Conservation (phyloP, 2,329 filamentous ascomycete species). For the Monosporascus sp. region DNA sequence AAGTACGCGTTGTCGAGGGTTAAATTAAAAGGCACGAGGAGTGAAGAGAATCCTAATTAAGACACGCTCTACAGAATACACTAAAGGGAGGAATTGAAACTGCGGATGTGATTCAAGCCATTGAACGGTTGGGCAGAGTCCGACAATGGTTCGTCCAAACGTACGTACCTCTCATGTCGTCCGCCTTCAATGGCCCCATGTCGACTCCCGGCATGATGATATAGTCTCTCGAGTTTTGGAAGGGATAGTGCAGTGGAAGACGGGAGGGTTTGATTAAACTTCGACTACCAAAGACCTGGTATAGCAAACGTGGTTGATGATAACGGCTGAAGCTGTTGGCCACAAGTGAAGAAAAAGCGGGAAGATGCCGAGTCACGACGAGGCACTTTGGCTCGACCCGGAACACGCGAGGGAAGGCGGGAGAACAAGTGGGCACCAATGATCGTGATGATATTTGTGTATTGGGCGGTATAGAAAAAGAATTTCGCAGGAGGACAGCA, state of each 20-base stretch:
- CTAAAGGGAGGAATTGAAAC: neutral
- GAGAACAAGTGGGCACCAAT: no score
- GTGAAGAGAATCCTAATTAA: neutral
- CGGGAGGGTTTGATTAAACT: neutral
- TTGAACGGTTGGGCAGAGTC: no score
- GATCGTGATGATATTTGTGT: neutral
- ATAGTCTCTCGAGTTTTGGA: neutral
- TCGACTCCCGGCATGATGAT: conserved; percentile 29
- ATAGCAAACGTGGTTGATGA: neutral
- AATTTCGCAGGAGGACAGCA: neutral
- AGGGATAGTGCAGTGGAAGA: neutral
- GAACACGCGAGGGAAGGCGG: neutral
- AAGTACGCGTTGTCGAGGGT: no score
- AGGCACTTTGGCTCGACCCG: neutral
- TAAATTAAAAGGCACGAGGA: neutral
- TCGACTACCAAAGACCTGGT: neutral
- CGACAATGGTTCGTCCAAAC: neutral
- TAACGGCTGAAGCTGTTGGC: neutral
- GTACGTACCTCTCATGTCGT: conserved; percentile 33
- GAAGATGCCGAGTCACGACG: neutral
- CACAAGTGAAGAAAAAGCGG: neutral
- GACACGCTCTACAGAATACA: neutral
- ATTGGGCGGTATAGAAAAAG: neutral
- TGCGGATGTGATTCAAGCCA: neutral
- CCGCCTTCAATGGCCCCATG: conserved; percentile 26